These are phyloP conservation scores for Lentinula detonsa DNA, from an alignment of 768 basidiomycete species.

Conservation along the genomic window DNA sequence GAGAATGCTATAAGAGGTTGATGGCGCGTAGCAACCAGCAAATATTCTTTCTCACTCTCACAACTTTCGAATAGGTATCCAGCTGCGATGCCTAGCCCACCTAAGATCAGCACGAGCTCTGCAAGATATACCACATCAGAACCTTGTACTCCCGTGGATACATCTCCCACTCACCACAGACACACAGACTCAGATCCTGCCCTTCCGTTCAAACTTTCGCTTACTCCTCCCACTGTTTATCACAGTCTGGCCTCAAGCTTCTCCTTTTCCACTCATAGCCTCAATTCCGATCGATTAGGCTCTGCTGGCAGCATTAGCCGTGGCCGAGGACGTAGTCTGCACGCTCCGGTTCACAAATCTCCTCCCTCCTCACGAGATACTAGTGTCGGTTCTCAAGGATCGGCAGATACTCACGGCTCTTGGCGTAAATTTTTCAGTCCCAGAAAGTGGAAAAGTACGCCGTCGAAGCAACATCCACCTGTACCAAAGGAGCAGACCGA, in stretches of 20 bases:
- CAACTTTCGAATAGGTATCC: not conserved
- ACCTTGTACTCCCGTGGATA: not conserved
- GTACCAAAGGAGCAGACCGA: constrained; percentile 5
- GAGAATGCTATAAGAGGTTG: not conserved
- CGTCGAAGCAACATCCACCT: not conserved
- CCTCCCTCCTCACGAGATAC: not conserved
- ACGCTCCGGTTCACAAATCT: not conserved
- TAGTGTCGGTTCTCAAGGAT: not conserved
- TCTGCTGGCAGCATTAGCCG: not conserved
- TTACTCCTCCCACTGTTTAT: not conserved
- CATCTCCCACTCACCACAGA: not conserved
- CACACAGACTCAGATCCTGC: not conserved
- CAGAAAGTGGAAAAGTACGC: not conserved
- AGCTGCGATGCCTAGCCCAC: not conserved
- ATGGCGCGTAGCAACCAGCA: not conserved
- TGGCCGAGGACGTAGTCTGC: not conserved
- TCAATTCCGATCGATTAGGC: not conserved
- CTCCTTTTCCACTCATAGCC: not conserved
- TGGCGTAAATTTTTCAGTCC: constrained; percentile 4
- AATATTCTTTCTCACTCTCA: not conserved
- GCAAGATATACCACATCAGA: not conserved
- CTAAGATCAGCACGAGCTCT: not conserved
- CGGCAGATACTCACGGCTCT: not conserved
- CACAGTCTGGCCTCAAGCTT: not conserved
- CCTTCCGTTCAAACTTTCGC: not conserved